Conservation (phyloP, 441 rosid genomes). For the Pelargonium fulgidum region DNA sequence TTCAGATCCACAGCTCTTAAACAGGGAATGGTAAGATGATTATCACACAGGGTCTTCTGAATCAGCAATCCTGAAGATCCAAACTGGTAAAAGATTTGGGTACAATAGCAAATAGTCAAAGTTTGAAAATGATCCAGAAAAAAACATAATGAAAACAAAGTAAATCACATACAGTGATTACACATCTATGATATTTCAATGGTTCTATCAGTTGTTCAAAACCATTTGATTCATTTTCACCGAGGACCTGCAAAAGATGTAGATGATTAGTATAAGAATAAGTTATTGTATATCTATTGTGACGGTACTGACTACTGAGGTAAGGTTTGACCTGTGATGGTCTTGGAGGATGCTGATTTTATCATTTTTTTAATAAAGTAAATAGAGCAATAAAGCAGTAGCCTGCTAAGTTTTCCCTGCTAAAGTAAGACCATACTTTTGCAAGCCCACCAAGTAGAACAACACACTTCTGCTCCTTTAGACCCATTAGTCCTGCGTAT, state of each 20-base stretch:
- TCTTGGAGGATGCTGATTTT: background rate
- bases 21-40: constrained; percentile 29
- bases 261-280: background rate
- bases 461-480: constrained; percentile 27
- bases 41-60: constrained; percentile 21
- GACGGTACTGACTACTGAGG: background rate
- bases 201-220: constrained; percentile 26
- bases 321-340: background rate
- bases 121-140: background rate
- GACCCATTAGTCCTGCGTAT: constrained; percentile 21
- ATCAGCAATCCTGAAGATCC: constrained; percentile 29
- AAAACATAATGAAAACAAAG: background rate
- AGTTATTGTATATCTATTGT: background rate
- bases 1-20: constrained; percentile 21
- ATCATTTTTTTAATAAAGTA: background rate
- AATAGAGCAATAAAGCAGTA: background rate
- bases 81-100: constrained; percentile 20
- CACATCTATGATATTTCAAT: constrained; percentile 30
- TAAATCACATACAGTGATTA: constrained; percentile 25
- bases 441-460: constrained; percentile 35
- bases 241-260: constrained; percentile 20
- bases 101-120: background rate
- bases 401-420: background rate
- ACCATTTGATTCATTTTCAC: constrained; percentile 22
- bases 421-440: constrained; percentile 21